Evolutionary conservation across 1,284 basidiomycete species (phyloP), one percentile per base, ranked within the genome.

Genomic region (Sphaerobolus stellatus): DNA sequence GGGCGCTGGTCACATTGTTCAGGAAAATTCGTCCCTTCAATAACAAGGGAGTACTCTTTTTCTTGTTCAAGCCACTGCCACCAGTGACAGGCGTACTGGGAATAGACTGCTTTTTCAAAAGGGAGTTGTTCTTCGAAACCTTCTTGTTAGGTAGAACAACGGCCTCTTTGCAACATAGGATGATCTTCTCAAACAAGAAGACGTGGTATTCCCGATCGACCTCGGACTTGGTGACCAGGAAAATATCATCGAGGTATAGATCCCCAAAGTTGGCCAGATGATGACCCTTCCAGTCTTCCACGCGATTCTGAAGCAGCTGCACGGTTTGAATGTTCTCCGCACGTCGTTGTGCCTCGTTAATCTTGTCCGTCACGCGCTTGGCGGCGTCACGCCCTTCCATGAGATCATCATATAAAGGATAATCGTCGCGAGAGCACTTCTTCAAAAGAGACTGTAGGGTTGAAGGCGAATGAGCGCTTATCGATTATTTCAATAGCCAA

Each of bases 231-330:
- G 92, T 94, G 52, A 99, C 97, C 59, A 89, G 86, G 71, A 99
- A 99, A 57, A 94, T 83, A 69, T 98, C 96, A 67, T 98, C 94
- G 22, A 98, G 83, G 33, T 96, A 80, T 45, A 99, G 85, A 59
- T 90, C 84, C 57, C 97, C 97, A 63, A 99, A 99, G 62, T 92
- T 90, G 62, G 86, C 85, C 41, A 98, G 81, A 66, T 96, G 92
- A 73, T 99, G 97, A 5, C 96, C 96, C 71, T 99, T 99, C 97
- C 97, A 99, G 71, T 99, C 96, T 61, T 97, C 94, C 49, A 99
- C 94, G 31, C 97, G 87, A 33, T 77, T 77, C 59, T 89, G 82
- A n/a, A 99, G 82, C 66, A 92, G 92, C 70, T 90, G 84, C 53
- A 98, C 94, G 2, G 94, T 94, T 62, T 86, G 85, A 43, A 83